Conservation (phyloP, 2,329 filamentous ascomycete genomes). For the Penicillium polonicum region DNA sequence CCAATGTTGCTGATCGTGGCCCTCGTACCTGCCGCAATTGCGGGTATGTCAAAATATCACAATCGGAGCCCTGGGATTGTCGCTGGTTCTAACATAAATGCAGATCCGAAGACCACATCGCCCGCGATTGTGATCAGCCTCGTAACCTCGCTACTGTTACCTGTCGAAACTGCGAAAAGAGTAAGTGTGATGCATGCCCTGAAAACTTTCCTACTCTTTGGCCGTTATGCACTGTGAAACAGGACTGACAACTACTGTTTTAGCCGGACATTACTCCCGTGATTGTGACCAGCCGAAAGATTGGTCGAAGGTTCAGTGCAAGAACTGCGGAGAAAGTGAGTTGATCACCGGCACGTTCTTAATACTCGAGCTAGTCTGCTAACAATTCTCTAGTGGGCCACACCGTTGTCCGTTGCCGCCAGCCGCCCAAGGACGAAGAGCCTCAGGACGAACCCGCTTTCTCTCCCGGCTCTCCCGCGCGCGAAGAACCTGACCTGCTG, state of each 20-base stretch:
- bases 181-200: slow-evolving; percentile 22
- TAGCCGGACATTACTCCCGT: slow-evolving; percentile 44
- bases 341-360: neutral
- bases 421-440: slow-evolving; percentile 23
- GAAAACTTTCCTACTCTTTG: no score
- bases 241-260: slow-evolving; percentile 11
- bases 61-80: neutral
- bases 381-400: slow-evolving; percentile 41
- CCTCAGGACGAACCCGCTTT: neutral
- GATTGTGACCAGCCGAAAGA: slow-evolving; percentile 48
- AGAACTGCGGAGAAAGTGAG: slow-evolving; percentile 46
- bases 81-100: slow-evolving; percentile 17
- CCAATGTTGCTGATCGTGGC: slow-evolving; percentile 30
- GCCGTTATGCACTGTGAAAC: neutral
- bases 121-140: slow-evolving; percentile 45
- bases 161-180: slow-evolving; percentile 48
- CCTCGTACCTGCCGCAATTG: slow-evolving; percentile 47
- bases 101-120: slow-evolving; percentile 44
- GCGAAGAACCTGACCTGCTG: neutral
- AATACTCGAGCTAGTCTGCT: slow-evolving; percentile 6
- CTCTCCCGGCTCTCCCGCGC: neutral
- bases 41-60: slow-evolving; percentile 33
- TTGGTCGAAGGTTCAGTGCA: slow-evolving; percentile 47
- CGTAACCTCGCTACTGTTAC: slow-evolving; percentile 41
- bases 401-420: slow-evolving; percentile 40